Percentiles rank a stretch among this genome's conserved stretches.
phyloP scores from a whole-genome alignment of 192 early-diverging fungal species.

The Coemansia sp. region DNA sequence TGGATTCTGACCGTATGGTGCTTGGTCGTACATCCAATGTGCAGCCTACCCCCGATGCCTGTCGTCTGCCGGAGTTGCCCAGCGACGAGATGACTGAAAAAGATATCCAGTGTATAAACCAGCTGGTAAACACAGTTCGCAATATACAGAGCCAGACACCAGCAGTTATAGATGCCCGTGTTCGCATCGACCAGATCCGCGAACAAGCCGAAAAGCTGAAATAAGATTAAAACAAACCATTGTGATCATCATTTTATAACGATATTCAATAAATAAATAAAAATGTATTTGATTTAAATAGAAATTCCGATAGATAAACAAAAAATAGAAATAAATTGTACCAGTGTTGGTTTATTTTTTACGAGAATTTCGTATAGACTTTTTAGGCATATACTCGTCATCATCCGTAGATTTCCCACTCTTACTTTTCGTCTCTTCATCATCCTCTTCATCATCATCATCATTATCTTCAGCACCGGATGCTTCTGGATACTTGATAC shows the following conservation, averaged over 20 bases:
- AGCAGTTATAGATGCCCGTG: slow-evolving; percentile 53
- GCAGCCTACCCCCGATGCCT: background rate
- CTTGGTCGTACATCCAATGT: background rate
- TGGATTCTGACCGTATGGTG: background rate
- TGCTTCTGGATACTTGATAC: slow-evolving; percentile 32
- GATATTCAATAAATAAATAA: slow-evolving; percentile 10
- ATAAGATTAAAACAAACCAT: background rate
- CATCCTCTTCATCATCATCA: slow-evolving; percentile 4
- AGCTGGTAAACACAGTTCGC: slow-evolving; percentile 59
- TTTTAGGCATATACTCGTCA: slow-evolving; percentile 20
- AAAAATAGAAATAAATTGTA: slow-evolving; percentile 1
- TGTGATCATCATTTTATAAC: background rate
- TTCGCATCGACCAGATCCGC: slow-evolving; percentile 31
- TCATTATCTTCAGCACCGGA: slow-evolving; percentile 4
- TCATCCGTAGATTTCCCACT: slow-evolving; percentile 6
- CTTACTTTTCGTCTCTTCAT: slow-evolving; percentile 4
- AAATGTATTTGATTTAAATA: no score
- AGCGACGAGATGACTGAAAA: background rate
- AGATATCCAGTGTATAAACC: slow-evolving; percentile 44
- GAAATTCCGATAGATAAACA: background rate
- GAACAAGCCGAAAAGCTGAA: slow-evolving; percentile 7
- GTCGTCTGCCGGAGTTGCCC: background rate
- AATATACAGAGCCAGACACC: slow-evolving; percentile 67
- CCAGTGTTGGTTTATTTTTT: background rate
- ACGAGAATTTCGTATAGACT: slow-evolving; percentile 14